Evolutionary conservation across 2,329 filamentous ascomycete species (phyloP).

Genomic region (Phaeosphaeriaceae sp.): DNA sequence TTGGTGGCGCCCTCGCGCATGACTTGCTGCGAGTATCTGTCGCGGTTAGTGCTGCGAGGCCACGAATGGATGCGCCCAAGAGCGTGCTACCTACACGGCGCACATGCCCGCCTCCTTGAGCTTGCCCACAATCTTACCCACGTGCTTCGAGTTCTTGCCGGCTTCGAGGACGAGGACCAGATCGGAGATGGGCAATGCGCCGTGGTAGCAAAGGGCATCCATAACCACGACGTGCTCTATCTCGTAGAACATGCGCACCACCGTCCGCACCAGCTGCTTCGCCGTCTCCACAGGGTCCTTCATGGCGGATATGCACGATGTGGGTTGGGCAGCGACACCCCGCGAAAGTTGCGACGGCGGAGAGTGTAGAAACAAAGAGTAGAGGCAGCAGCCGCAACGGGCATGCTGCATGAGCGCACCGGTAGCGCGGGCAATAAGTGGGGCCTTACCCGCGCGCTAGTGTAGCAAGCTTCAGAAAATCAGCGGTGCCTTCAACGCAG

Average conservation of each 20-base stretch:
- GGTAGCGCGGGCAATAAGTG: background rate
- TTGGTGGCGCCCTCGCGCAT: conserved; percentile 81
- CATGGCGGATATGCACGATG: conserved; percentile 16
- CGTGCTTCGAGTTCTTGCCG: conserved; percentile 87
- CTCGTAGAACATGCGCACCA: conserved; percentile 85
- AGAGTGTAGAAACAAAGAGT: background rate
- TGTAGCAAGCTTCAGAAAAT: background rate
- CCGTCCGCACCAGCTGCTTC: conserved; percentile 83
- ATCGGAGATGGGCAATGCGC: conserved; percentile 84
- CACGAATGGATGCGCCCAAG: conserved; percentile 1
- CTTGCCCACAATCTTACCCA: conserved; percentile 86
- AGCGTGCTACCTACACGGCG: conserved; percentile 66
- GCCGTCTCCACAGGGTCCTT: conserved; percentile 68
- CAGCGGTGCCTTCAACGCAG: background rate
- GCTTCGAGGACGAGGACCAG: conserved; percentile 76
- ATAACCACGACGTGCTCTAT: conserved; percentile 83
- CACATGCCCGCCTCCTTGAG: conserved; percentile 87
- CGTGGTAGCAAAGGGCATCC: conserved; percentile 79
- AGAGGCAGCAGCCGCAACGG: background rate
- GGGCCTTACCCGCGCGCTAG: background rate
- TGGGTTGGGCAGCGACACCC: background rate
- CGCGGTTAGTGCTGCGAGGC: conserved; percentile 19
- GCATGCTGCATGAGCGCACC: background rate
- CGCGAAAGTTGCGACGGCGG: background rate
- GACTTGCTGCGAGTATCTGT: conserved; percentile 75